Evolutionary conservation across 1,139 yeast species (phyloP), one percentile per base, ranked within the genome.

Genomic region (Ogataea hybrid): DNA sequence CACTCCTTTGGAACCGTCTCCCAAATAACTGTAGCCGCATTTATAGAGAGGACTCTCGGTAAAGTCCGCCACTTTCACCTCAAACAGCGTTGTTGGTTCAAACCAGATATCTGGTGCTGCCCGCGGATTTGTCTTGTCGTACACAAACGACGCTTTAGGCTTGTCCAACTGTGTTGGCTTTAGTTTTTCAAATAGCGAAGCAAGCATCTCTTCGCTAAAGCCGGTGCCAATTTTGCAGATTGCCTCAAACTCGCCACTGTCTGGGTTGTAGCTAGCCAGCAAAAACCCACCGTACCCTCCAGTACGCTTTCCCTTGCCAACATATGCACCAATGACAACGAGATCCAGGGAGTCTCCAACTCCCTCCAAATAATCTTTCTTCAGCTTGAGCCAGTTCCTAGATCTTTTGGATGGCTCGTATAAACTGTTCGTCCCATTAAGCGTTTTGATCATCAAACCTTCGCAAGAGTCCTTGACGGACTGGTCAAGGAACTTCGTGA

Each of bases 191-290:
- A 83, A 73, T 29, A 92, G 64, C 31, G 66, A 65, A 27, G 77
- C 76, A 46, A 92, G 70, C 57, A 81, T 77, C 49, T 86, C 97
- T 51, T 92, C 99, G 29, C 90, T 79, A 61, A 92, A 92, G 0
- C 99, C 99, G 0, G 99, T 94, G 33, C 98, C 98, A 43, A 94
- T 90, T 62, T 94, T 92, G 67, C 98, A 92, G 33, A 95, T 84
- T 0, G 97, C 86, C 61, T 92, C 98, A 58, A 79, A 88, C 55
- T 89, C 97, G 17, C 95, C 97, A 0, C 88, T 77, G 48, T 90
- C 96, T 40, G 80, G 79, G 58, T 92, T 90, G 61, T 88, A 90
- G 30, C 94, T 82, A 0, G 96, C 98, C 42, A 94, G 70, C 29
- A 92, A 65, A 58, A 88, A 92, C 3, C 97, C 98, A 40, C 99